Percentiles rank a stretch among this genome's conserved stretches.
These are phyloP conservation scores for Pulveroboletus ravenelii DNA, from an alignment of 768 basidiomycete species.

Conservation along the genomic window DNA sequence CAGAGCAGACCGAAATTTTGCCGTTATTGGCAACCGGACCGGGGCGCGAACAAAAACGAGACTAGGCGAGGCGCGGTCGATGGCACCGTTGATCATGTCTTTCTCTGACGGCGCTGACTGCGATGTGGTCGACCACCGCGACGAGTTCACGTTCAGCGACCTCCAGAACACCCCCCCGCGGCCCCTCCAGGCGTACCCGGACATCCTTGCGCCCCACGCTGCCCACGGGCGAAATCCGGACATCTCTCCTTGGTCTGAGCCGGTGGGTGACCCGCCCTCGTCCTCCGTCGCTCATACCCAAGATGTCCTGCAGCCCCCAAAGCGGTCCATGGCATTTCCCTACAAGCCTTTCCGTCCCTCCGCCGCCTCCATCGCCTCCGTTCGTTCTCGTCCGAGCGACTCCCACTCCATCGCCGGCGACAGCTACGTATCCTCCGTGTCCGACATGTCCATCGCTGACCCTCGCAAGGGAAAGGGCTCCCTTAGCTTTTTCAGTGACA, in stretches of 20 bases:
- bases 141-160: slow-evolving; percentile 17
- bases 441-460: slow-evolving; percentile 34
- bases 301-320: slow-evolving; percentile 9
- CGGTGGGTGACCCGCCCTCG: slow-evolving; percentile 3
- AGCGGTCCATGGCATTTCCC: slow-evolving; percentile 22
- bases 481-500: slow-evolving; percentile 36
- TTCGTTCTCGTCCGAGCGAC: slow-evolving; percentile 28
- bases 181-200: slow-evolving; percentile 10
- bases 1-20: slow-evolving; percentile 3
- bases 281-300: slow-evolving; percentile 6
- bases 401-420: slow-evolving; percentile 27
- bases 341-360: slow-evolving; percentile 31
- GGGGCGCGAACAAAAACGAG: background rate
- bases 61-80: background rate
- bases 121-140: background rate
- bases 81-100: slow-evolving; percentile 10
- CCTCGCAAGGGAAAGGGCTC: slow-evolving; percentile 48
- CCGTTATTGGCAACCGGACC: slow-evolving; percentile 8
- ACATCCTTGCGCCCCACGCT: background rate
- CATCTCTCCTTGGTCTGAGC: slow-evolving; percentile 21
- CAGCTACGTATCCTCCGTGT: slow-evolving; percentile 26
- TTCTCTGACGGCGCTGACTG: background rate
- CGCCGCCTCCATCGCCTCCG: slow-evolving; percentile 31
- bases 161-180: background rate
- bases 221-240: slow-evolving; percentile 5